Evolutionary conservation across 2,329 filamentous ascomycete species (phyloP), one percentile per base, ranked within the genome.

Genomic region (Penicillium expansum): DNA sequence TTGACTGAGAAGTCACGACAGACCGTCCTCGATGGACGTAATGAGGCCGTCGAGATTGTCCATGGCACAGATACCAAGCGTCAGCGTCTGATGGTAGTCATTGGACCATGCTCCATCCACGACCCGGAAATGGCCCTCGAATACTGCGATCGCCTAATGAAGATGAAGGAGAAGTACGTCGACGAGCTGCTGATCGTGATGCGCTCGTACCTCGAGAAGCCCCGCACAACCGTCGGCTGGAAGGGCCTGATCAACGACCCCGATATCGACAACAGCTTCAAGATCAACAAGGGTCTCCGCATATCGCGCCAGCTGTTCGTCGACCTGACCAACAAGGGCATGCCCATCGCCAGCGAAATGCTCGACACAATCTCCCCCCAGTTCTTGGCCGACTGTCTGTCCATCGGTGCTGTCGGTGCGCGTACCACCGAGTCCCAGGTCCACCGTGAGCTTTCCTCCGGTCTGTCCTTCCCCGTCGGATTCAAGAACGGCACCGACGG

Each of bases 401-500:
- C 91, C 37, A 87, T 96, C 13, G 94, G 94, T 55, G 94, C 94
- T 29, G 88, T 99, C 65, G 94, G 94, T 55, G 94, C 94, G n/a
- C 85, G 94, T 60, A 99, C 94, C 20, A 97, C 94, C 2, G 94
- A 99, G 80, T 92, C 88, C 50, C 94, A 99, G 79, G 83, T 97
- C 61, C 94, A 99, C 77, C 88, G 94, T 55, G 94, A 99, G 78
- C 81, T 99, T 62, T 93, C 94, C 22, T 94, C 90, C 52, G 94
- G 94, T 71, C 82, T 97, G 35, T 95, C 90, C 66, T 97, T 97
- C 88, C 94, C 94, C 2, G 92, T 99, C 11, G 94, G 94, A 50
- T 99, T 99, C 89, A 99, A 99, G 85, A 99, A 99, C 77, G 94
- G 94, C 63, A 99, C 94, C 32, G 94, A 99, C 73, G 94, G 94